Base-by-base conservation (phyloP, 2,329 filamentous ascomycete species). In the Colletotrichum sp. region DNA sequence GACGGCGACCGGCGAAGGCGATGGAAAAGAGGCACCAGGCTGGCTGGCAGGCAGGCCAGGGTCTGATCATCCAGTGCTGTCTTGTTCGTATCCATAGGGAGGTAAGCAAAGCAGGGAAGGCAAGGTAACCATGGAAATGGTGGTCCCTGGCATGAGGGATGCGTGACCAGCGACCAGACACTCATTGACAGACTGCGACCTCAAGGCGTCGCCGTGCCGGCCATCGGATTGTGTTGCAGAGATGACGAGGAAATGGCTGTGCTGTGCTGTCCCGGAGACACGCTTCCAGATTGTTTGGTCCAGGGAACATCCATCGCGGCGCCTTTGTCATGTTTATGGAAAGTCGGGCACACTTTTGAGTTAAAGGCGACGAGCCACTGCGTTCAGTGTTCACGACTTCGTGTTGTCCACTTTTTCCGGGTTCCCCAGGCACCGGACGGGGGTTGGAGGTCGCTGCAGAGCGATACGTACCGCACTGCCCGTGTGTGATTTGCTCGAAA, bases 341-440 rank as follows among this genome's bases (percentile, higher is more conserved):
- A 59, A 36, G 43, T 59, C 66, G 30, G 64, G 64, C 69, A 72
- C n/a, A 67, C 24, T 72, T 72, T 64, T 57, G 73, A 75, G 64
- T 60, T 65, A 24, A 21, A 26, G 34, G 26, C 28, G 32, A 43
- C 32, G 63, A 64, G 63, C 57, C 34, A 68, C 64, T 64, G 70
- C 43, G 43, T 73, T 72, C 70, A 72, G 70, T 34, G 43, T 73
- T 72, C 70, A 72, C 34, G 48, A 75, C 60, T 61, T 57, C 26
- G 57, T 55, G 52, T 52, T 72, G 39, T 72, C 72, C 72, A 72
- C 63, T 48, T 67, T 71, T 75, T 67, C 26, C 64, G 28, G 73
- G 73, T 65, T 73, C 73, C 70, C 73, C 70, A 69, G 73, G 70
- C 73, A 75, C 73, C 64, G 18, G 52, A 59, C 39, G 26, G 24